phyloP scores from a whole-genome alignment of 2,329 filamentous ascomycete genomes.

The Alternaria postmessia region DNA sequence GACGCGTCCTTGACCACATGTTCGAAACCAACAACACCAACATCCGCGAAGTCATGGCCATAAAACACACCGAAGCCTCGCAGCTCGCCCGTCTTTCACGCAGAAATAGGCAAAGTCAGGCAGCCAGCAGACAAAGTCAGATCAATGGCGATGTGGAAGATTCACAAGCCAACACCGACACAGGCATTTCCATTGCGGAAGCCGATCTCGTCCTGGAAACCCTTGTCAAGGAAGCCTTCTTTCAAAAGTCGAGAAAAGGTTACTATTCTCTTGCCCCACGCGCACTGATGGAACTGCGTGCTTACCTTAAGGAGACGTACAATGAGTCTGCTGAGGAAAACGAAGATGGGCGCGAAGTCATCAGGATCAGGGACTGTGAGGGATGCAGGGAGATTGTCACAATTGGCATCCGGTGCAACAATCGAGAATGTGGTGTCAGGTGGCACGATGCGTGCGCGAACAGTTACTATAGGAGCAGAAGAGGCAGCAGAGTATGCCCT shows the following conservation, averaged over 20 bases:
- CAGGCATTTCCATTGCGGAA: slow-evolving; percentile 74
- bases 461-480: slow-evolving; percentile 37
- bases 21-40: slow-evolving; percentile 87
- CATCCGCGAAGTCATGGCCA: slow-evolving; percentile 81
- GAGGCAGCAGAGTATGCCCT: slow-evolving; percentile 38
- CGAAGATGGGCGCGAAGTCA: slow-evolving; percentile 61
- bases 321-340: slow-evolving; percentile 71
- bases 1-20: slow-evolving; percentile 86
- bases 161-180: slow-evolving; percentile 51
- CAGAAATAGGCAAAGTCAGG: slow-evolving; percentile 39
- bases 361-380: slow-evolving; percentile 82
- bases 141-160: slow-evolving; percentile 46
- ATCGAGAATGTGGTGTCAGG: slow-evolving; percentile 38
- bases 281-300: slow-evolving; percentile 81
- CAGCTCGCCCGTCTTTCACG: slow-evolving; percentile 65
- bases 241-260: slow-evolving; percentile 74
- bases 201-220: slow-evolving; percentile 75
- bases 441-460: slow-evolving; percentile 49
- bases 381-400: slow-evolving; percentile 93
- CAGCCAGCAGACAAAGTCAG: slow-evolving; percentile 36
- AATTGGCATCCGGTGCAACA: slow-evolving; percentile 54
- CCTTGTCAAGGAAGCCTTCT: slow-evolving; percentile 82
- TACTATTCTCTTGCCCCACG: slow-evolving; percentile 82
- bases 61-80: slow-evolving; percentile 80
- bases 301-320: slow-evolving; percentile 88